Base-by-base conservation (phyloP, 176 grass and related monocot species). In the Triticum urartu region DNA sequence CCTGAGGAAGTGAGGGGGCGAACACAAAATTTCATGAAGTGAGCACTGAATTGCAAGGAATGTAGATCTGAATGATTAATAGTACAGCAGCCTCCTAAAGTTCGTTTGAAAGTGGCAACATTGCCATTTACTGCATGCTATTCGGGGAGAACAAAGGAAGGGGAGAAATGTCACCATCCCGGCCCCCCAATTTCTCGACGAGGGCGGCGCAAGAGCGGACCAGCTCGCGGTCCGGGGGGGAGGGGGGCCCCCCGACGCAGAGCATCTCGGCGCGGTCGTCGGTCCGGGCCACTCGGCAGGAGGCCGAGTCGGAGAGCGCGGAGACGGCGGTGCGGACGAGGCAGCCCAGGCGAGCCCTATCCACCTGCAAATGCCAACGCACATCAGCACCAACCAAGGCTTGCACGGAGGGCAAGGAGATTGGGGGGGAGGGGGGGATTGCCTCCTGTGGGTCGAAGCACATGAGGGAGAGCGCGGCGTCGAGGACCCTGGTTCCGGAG, bases 381-480 rank as follows among this genome's bases (percentile, higher is more conserved):
- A n/a, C 21, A 3, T 34, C 36, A 79, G 36, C 24, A 85, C 3
- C 33, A 62, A 52, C 12, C 36, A 52, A 22, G 45, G 35, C 18
- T 52, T 68, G 2, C 30, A 26, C 17, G 21, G 74, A 86, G 42
- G 42, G 42, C 3, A 12, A 11, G 42, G 42, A 43, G 42, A 4
- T 12, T 12, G 42, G 10, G 10, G 10, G 42, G 10, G 42, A 3
- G 36, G 20, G 14, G 20, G 7, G 47, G 21, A 1, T 30, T 80
- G 54, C 95, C 88, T 92, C 83, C 11, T 83, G 42, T 8, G 83
- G 81, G 70, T 89, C 88, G 81, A 95, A 94, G 88, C 93, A 98
- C 91, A 94, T 98, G 60, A 95, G 91, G 40, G 93, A 95, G 63
- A 98, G 96, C 76, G 91, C 84, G 22, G 88, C 26, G 86, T 98